Evolutionary conservation across 345 rosid genomes (phyloP).

Genomic region (Boechera stricta): DNA sequence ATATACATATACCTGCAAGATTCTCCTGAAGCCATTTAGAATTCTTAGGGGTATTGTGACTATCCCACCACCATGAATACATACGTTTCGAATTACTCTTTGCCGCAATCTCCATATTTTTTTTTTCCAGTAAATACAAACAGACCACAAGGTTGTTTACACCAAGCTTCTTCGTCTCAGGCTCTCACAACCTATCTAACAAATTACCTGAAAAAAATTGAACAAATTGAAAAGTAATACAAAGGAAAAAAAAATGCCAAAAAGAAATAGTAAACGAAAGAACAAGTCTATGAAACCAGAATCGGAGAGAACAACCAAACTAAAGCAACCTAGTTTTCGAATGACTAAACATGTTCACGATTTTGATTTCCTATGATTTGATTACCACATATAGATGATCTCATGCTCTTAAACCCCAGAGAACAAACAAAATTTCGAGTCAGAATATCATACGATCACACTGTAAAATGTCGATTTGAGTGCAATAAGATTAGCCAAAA

Average conservation of each 20-base stretch:
- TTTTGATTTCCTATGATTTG: not conserved
- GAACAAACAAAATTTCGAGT: not conserved
- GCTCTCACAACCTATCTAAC: slow-evolving; percentile 21
- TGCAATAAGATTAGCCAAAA: not conserved
- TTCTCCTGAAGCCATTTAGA: slow-evolving; percentile 97
- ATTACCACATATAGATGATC: not conserved
- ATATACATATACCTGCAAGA: slow-evolving; percentile 67
- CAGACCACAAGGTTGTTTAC: slow-evolving; percentile 8
- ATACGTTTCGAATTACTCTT: slow-evolving; percentile 60
- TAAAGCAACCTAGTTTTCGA: not conserved
- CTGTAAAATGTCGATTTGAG: not conserved
- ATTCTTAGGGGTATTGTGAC: slow-evolving; percentile 92
- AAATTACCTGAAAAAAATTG: slow-evolving; percentile 12
- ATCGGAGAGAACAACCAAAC: not conserved
- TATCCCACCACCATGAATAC: slow-evolving; percentile 99
- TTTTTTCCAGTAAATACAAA: not conserved
- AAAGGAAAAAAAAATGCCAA: not conserved
- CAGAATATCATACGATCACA: slow-evolving; percentile 11
- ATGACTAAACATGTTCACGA: not conserved
- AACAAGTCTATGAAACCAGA: not conserved
- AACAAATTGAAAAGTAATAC: not conserved
- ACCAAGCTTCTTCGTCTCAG: slow-evolving; percentile 19
- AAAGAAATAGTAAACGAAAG: not conserved
- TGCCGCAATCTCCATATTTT: slow-evolving; percentile 36
- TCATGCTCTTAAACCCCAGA: not conserved